These are phyloP conservation scores for Hysterangium stoloniferum DNA, from an alignment of 768 basidiomycete genomes.

Conservation along the genomic window DNA sequence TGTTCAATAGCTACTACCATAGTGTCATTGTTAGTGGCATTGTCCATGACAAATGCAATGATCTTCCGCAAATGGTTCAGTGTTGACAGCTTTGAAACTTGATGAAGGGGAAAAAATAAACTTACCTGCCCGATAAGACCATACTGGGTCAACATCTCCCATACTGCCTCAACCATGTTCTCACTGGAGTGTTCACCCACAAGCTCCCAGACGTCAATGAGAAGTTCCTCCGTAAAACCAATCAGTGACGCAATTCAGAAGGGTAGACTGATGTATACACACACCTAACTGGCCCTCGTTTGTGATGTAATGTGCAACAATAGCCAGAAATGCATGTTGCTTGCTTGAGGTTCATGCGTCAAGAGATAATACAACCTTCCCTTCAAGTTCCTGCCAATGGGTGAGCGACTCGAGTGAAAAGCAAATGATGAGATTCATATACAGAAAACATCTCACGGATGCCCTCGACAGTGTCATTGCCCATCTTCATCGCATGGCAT, in stretches of 20 bases:
- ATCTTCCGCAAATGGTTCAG: constrained; percentile 11
- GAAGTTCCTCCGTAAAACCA: constrained; percentile 26
- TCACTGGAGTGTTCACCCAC: constrained; percentile 27
- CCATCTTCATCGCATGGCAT: constrained; percentile 16
- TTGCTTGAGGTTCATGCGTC: constrained; percentile 13
- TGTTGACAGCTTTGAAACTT: neutral
- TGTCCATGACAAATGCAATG: constrained; percentile 17
- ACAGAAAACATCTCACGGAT: constrained; percentile 17
- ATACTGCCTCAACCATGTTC: constrained; percentile 29
- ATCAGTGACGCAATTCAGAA: neutral
- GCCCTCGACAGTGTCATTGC: constrained; percentile 10
- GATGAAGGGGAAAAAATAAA: neutral
- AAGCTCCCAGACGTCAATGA: constrained; percentile 32
- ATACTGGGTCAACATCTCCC: constrained; percentile 23
- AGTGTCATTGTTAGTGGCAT: constrained; percentile 21
- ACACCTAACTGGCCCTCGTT: constrained; percentile 5
- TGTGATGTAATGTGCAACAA: constrained; percentile 10
- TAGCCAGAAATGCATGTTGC: constrained; percentile 11
- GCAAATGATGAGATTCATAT: neutral
- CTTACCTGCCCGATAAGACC: constrained; percentile 19
- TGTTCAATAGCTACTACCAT: constrained; percentile 12
- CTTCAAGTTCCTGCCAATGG: constrained; percentile 1
- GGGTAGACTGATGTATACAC: neutral
- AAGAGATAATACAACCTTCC: constrained; percentile 10
- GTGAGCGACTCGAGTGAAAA: no score